These are phyloP conservation scores for Pholiota microspora DNA, from an alignment of 768 basidiomycete species.

Conservation along the genomic window DNA sequence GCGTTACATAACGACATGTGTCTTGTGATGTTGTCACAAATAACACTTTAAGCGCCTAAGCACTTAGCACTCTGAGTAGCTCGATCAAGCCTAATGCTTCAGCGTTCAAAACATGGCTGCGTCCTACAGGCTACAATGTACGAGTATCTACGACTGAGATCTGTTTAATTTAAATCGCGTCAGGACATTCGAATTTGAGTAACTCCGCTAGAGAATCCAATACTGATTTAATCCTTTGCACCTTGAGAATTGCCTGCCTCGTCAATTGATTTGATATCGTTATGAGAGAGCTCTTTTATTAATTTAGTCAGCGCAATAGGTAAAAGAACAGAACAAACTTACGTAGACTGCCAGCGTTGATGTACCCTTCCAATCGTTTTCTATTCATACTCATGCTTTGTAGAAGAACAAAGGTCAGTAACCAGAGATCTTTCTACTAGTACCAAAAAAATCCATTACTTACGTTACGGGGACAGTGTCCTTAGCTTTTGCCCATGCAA, in stretches of 20 bases:
- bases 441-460: no score
- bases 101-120: no score
- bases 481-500: conserved; percentile 72
- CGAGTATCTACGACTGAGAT: no score
- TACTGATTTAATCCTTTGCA: background rate
- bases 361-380: conserved; percentile 13
- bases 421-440: no score
- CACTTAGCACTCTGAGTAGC: no score
- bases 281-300: background rate
- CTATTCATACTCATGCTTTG: background rate
- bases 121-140: no score
- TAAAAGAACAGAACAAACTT: background rate
- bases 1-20: no score
- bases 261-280: background rate
- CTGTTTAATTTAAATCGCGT: no score
- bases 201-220: background rate
- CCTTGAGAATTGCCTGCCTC: background rate
- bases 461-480: conserved; percentile 66
- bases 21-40: no score
- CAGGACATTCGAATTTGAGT: no score
- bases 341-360: conserved; percentile 15
- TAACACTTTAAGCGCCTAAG: no score
- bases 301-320: background rate
- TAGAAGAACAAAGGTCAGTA: background rate
- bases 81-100: no score